Base-by-base conservation (phyloP, 2,329 filamentous ascomycete genomes). In the Fusarium humuli region DNA sequence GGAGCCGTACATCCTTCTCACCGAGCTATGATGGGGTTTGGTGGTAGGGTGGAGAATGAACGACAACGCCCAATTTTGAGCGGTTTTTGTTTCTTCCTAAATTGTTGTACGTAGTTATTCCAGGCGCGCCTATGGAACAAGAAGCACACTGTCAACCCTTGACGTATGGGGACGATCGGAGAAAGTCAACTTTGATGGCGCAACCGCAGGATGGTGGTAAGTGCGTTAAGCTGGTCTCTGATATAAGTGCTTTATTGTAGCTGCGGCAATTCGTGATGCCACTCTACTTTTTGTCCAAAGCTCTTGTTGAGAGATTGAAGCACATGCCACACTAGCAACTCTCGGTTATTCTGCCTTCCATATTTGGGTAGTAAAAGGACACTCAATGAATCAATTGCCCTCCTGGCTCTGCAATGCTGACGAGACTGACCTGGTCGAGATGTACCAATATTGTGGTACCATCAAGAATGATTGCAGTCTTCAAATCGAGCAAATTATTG, bases 41-140 rank as follows among this genome's bases (percentile, higher is more conserved):
- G 34, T 27, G 67, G 60, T 34, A 37, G 16, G 58, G 44, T 37
- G 63, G 56, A 22, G 29, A 41, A 44, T 53, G 44, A 54, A 42
- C 34, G 37, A 45, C 41, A 60, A 57, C 47, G 46, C 57, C 47
- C 25, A 42, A 49, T 20, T 54, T 48, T 57, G 60, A 67, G 57
- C 68, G 57, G 67, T 62, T 67, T 61, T 73, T 45, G 34, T 59
- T 50, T 46, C 46, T 58, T 54, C 37, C 10, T 37, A 37, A 54
- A n/a, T 55, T 57, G 54, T 44, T 70, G 27, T 32, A 60, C 20
- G 29, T 42, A 37, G 46, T 56, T 27, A 23, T 22, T 44, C 60
- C 68, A 74, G 72, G 70, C 62, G 72, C 70, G 63, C 70, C 72
- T 74, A 71, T 74, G 60, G 64, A 66, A 57, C 54, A 47, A 50